Percentiles rank a stretch among this genome's conserved stretches.
Evolutionary conservation across 805 yeast genomes (phyloP).

Genomic region (Saccharomycopsis sp.): DNA sequence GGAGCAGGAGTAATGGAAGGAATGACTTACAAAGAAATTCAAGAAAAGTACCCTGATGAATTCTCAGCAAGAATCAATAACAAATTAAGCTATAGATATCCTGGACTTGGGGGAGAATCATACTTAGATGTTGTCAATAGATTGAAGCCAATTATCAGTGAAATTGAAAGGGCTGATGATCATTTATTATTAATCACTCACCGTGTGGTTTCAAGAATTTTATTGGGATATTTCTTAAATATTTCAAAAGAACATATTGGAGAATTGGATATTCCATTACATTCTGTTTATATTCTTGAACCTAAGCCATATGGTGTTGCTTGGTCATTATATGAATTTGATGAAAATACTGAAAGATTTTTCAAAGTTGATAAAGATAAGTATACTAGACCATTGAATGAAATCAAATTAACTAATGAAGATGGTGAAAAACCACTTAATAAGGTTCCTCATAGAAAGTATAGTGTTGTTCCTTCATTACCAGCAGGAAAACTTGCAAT

Average conservation of each 20-base stretch:
- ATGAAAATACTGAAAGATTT: slow-evolving; percentile 68
- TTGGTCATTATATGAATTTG: slow-evolving; percentile 82
- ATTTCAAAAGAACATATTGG: slow-evolving; percentile 71
- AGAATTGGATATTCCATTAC: slow-evolving; percentile 86
- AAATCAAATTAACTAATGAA: slow-evolving; percentile 10
- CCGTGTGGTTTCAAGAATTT: slow-evolving; percentile 80
- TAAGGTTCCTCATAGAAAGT: slow-evolving; percentile 6
- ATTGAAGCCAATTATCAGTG: slow-evolving; percentile 81
- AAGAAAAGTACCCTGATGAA: slow-evolving; percentile 61
- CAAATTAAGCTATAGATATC: slow-evolving; percentile 81
- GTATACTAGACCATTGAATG: slow-evolving; percentile 18
- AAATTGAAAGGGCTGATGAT: slow-evolving; percentile 83
- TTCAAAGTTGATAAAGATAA: slow-evolving; percentile 39
- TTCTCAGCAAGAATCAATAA: slow-evolving; percentile 64
- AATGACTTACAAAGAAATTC: slow-evolving; percentile 83
- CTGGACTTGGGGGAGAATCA: slow-evolving; percentile 96
- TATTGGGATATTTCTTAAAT: slow-evolving; percentile 83
- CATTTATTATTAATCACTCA: slow-evolving; percentile 79
- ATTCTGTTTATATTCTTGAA: slow-evolving; percentile 81
- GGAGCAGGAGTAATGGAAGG: slow-evolving; percentile 92
- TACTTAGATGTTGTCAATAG: slow-evolving; percentile 89
- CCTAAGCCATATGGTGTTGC: slow-evolving; percentile 95
- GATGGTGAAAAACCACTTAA: not conserved
- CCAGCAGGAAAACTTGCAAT: slow-evolving; percentile 7
- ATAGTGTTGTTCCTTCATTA: slow-evolving; percentile 16